These are phyloP conservation scores for Gossypium sturtianum DNA, from an alignment of 345 rosid genomes.

Conservation along the genomic window DNA sequence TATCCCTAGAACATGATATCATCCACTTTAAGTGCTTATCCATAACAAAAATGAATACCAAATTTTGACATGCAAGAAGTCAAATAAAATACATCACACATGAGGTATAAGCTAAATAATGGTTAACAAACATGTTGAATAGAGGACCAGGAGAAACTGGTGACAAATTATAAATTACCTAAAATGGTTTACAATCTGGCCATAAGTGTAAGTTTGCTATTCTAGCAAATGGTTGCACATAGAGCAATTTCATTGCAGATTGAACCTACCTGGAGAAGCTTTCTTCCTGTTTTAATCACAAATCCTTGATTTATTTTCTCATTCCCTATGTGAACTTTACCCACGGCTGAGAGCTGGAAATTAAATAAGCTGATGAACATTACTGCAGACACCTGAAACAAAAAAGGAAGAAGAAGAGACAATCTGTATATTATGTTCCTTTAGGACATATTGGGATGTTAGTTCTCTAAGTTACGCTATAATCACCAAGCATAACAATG, in stretches of 20 bases:
- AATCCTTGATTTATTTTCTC: slow-evolving; percentile 38
- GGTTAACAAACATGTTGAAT: neutral
- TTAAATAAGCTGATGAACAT: slow-evolving; percentile 48
- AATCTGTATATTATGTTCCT: neutral
- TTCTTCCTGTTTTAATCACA: slow-evolving; percentile 44
- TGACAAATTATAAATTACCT: neutral
- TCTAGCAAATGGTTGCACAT: neutral
- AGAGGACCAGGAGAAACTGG: neutral
- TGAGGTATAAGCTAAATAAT: neutral
- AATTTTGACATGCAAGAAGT: neutral
- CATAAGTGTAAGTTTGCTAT: neutral
- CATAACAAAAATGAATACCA: neutral
- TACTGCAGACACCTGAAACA: slow-evolving; percentile 47
- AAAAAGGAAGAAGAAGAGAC: neutral
- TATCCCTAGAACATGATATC: neutral
- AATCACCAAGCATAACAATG: slow-evolving; percentile 64
- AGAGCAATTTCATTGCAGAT: slow-evolving; percentile 12
- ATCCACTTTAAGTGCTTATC: neutral
- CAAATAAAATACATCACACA: neutral
- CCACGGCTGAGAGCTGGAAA: slow-evolving; percentile 26
- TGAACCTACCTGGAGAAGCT: slow-evolving; percentile 60
- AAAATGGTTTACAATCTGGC: neutral
- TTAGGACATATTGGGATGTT: neutral
- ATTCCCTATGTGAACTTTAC: slow-evolving; percentile 16
- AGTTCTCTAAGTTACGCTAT: neutral